Conservation (phyloP, 2,329 filamentous ascomycete species). For the Pseudopyricularia cyperi region DNA sequence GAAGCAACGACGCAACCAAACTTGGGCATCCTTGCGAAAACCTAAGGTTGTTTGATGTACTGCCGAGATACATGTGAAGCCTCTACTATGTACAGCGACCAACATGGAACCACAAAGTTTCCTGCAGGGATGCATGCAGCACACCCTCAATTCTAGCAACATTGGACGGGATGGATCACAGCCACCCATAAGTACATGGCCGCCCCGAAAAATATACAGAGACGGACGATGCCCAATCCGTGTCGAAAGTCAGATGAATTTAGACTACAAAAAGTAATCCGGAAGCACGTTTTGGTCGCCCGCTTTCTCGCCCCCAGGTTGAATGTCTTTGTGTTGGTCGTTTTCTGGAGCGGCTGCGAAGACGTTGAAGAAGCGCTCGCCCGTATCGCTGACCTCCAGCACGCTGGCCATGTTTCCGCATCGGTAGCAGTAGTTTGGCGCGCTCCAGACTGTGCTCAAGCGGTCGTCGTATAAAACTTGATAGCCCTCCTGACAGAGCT, state of each 20-base stretch:
- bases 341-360: constrained; percentile 97
- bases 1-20: not conserved
- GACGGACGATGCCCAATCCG: no score
- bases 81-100: not conserved
- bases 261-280: constrained; percentile 53
- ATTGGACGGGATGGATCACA: no score
- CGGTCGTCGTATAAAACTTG: constrained; percentile 93
- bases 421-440: constrained; percentile 88
- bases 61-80: not conserved
- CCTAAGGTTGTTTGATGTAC: not conserved
- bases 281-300: constrained; percentile 50
- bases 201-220: no score
- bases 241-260: not conserved
- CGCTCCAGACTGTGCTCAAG: constrained; percentile 94
- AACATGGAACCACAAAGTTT: not conserved
- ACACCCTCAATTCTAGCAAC: no score
- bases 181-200: no score
- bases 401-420: constrained; percentile 98
- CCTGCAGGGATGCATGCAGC: not conserved
- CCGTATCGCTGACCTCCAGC: constrained; percentile 84
- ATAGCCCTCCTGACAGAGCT: constrained; percentile 95
- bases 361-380: constrained; percentile 92
- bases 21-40: not conserved
- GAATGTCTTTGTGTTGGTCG: constrained; percentile 76
- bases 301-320: constrained; percentile 59